Percentiles rank a stretch among this genome's conserved stretches.
phyloP scores from a whole-genome alignment of 768 basidiomycete genomes.

The Agaricus sinodeliciosus region DNA sequence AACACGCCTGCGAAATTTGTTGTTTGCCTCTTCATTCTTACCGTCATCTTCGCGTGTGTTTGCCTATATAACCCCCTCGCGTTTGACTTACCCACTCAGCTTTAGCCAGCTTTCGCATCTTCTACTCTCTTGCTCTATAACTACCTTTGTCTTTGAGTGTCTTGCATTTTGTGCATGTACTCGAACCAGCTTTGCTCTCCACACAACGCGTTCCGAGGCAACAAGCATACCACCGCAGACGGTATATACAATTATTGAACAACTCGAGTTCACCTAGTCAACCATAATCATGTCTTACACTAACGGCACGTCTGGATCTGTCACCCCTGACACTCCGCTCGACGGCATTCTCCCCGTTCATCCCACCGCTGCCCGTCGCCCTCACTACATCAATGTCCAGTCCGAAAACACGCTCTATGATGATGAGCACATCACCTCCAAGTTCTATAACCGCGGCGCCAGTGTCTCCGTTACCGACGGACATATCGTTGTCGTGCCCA shows the following conservation, averaged over 20 bases:
- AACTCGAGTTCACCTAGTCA: constrained; percentile 13
- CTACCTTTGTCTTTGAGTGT: constrained; percentile 20
- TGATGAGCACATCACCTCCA: constrained; percentile 77
- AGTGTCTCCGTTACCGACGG: constrained; percentile 65
- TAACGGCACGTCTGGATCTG: constrained; percentile 57
- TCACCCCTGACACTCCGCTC: constrained; percentile 65
- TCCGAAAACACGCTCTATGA: constrained; percentile 78
- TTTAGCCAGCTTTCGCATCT: constrained; percentile 6
- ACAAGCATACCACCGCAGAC: constrained; percentile 73
- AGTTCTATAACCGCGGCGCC: constrained; percentile 76
- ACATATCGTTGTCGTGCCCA: constrained; percentile 74
- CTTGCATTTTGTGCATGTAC: constrained; percentile 76
- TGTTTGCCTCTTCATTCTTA: constrained; percentile 10
- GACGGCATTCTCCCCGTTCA: constrained; percentile 69
- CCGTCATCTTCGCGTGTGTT: not conserved
- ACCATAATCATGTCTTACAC: constrained; percentile 41
- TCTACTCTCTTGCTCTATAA: constrained; percentile 11
- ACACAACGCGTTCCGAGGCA: constrained; percentile 86
- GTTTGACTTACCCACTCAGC: constrained; percentile 1
- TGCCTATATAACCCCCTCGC: constrained; percentile 13
- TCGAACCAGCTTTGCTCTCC: constrained; percentile 87
- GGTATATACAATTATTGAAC: constrained; percentile 42
- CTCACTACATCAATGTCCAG: constrained; percentile 70
- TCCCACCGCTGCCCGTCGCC: constrained; percentile 79
- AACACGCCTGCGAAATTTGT: not conserved